Evolutionary conservation across 1,139 yeast species (phyloP).

Genomic region (Scheffersomyces titani): DNA sequence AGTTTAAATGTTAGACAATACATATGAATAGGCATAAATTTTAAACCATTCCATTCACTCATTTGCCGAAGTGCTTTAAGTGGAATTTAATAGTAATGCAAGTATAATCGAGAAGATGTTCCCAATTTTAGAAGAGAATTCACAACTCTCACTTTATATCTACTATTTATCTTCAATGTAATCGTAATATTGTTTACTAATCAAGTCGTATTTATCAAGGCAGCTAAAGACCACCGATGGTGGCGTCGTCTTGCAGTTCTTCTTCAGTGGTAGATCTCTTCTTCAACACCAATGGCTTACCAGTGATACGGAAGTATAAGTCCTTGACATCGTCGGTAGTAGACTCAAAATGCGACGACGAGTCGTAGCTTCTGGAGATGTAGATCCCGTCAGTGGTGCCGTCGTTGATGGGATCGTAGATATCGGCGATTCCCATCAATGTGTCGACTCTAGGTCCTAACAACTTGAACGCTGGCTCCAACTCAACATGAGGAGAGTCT

Average conservation of each 20-base stretch:
- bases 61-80: no score
- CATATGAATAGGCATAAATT: no score
- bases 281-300: slow-evolving; percentile 86
- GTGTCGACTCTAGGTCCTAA: slow-evolving; percentile 79
- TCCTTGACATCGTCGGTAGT: slow-evolving; percentile 97
- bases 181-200: not conserved
- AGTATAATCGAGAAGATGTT: no score
- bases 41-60: no score
- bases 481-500: slow-evolving; percentile 86
- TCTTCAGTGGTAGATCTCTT: slow-evolving; percentile 68
- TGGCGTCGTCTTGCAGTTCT: slow-evolving; percentile 37
- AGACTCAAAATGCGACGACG: slow-evolving; percentile 92
- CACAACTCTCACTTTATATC: not conserved
- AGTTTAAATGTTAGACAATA: no score
- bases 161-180: not conserved
- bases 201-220: not conserved
- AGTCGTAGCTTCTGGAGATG: slow-evolving; percentile 88
- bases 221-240: not conserved
- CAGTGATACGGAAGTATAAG: slow-evolving; percentile 83
- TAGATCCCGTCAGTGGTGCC: slow-evolving; percentile 80
- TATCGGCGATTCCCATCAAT: slow-evolving; percentile 93
- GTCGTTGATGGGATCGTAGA: slow-evolving; percentile 84
- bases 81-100: no score
- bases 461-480: slow-evolving; percentile 92
- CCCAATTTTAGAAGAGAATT: not conserved